Percentiles rank a stretch among this genome's conserved stretches.
These are phyloP conservation scores for Paraphoma chrysanthemicola DNA, from an alignment of 2,329 filamentous ascomycete species.

Conservation along the genomic window DNA sequence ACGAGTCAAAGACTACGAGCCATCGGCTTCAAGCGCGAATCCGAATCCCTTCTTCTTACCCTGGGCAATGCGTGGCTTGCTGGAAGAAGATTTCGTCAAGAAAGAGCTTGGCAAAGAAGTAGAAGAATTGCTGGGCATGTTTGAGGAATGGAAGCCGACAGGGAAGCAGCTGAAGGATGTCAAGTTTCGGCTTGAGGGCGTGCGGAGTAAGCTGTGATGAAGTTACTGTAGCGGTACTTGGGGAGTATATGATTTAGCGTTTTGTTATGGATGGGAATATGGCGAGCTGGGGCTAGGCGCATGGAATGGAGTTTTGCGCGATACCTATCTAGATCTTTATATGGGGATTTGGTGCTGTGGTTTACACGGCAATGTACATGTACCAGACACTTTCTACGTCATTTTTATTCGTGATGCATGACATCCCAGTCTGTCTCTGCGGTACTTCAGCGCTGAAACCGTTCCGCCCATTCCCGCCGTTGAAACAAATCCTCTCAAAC, in stretches of 20 bases:
- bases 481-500: not conserved
- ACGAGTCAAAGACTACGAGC: slow-evolving; percentile 42
- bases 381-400: not conserved
- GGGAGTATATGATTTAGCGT: not conserved
- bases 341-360: not conserved
- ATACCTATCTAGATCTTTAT: slow-evolving; percentile 6
- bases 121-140: slow-evolving; percentile 79
- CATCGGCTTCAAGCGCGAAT: slow-evolving; percentile 37
- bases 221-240: not conserved
- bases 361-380: not conserved
- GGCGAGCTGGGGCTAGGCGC: not conserved
- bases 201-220: slow-evolving; percentile 77
- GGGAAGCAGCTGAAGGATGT: slow-evolving; percentile 95
- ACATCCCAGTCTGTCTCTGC: not conserved
- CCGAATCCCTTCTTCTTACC: slow-evolving; percentile 90
- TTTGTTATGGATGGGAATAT: not conserved
- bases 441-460: not conserved
- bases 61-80: slow-evolving; percentile 91
- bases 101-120: slow-evolving; percentile 80
- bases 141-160: slow-evolving; percentile 90
- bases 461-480: not conserved
- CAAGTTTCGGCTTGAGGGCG: slow-evolving; percentile 90
- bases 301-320: not conserved
- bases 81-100: slow-evolving; percentile 91
- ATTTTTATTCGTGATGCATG: too few species aligned